Evolutionary conservation across 495 filamentous ascomycete species (phyloP), one percentile per base, ranked within the genome.

Genomic region (Parmelia sp.): DNA sequence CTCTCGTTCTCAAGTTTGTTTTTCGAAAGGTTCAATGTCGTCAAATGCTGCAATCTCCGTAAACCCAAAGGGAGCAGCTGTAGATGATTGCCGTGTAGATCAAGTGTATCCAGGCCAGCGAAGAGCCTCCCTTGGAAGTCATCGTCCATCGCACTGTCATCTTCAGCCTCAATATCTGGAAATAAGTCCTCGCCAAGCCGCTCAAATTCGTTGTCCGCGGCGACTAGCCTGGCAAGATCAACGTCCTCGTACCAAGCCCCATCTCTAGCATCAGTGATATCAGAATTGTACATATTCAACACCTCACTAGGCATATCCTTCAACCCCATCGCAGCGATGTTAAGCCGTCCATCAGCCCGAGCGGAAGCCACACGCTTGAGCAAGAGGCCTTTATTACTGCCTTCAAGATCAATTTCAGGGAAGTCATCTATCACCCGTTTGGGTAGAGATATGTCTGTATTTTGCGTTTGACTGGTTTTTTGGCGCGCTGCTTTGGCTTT

Each of bases 191-290:
- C 89, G 23, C 82, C 77, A 35, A 99, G 80, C 40, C 80, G 76
- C 68, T 88, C 83, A 62, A 99, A 71, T 71, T 97, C 91, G 71
- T 99, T 97, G 71, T 97, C 92, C 17, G 94, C 92, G 39, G 89
- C 92, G 67, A 92, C 85, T 57, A 99, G 84, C 61, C 88, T 86
- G 12, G 87, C 86, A n/a, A 99, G 78, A 72, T 97, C 95, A 19
- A 99, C 92, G 61, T 88, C 88, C 75, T 97, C 93, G 36, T 91
- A 92, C 94, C 94, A 98, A 51, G 88, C 82, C 25, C 83, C 78
- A 37, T 78, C 83, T 40, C 77, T 64, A n/a, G 76, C 68, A 57
- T 79, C 79, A 29, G 71, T 61, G 2, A 75, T 71, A 64, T 88
- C 87, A 44, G 81, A 80, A 55, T 84, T 82, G 71, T 97, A 98